Evolutionary conservation across 768 basidiomycete genomes (phyloP).

Genomic region (Leccinum variicolor): DNA sequence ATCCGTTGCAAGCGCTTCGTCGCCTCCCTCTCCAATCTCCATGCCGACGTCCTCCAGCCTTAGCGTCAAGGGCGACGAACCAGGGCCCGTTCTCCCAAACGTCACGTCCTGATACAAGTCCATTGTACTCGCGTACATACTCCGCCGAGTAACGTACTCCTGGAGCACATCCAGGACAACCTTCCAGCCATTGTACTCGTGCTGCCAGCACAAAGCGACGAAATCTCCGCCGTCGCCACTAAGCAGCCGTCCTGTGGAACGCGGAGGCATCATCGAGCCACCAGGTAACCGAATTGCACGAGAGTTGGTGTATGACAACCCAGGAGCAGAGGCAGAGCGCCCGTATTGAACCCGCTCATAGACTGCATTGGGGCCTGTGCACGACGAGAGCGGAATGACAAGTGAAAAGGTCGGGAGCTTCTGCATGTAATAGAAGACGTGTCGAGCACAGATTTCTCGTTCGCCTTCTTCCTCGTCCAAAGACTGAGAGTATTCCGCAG

Average conservation of each 20-base stretch:
- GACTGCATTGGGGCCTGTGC: constrained; percentile 64
- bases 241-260: constrained; percentile 66
- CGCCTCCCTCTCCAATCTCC: constrained; percentile 58
- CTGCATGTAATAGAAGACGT: constrained; percentile 76
- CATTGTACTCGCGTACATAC: constrained; percentile 38
- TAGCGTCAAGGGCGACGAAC: constrained; percentile 40
- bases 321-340: constrained; percentile 42
- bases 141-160: constrained; percentile 64
- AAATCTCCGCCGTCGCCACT: constrained; percentile 65
- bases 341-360: constrained; percentile 68
- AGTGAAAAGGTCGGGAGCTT: constrained; percentile 72
- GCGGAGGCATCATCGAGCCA: constrained; percentile 64
- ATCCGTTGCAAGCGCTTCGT: constrained; percentile 65
- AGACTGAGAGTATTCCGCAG: constrained; percentile 43
- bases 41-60: constrained; percentile 68
- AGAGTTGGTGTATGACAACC: constrained; percentile 61
- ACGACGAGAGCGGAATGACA: constrained; percentile 59
- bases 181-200: constrained; percentile 84
- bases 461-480: constrained; percentile 41
- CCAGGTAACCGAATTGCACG: constrained; percentile 73
- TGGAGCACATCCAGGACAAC: constrained; percentile 77
- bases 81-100: constrained; percentile 44
- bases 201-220: constrained; percentile 75
- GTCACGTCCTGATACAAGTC: constrained; percentile 49
- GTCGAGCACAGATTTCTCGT: constrained; percentile 56